Evolutionary conservation across 345 rosid species (phyloP).

Genomic region (Citrus mangshanensis): DNA sequence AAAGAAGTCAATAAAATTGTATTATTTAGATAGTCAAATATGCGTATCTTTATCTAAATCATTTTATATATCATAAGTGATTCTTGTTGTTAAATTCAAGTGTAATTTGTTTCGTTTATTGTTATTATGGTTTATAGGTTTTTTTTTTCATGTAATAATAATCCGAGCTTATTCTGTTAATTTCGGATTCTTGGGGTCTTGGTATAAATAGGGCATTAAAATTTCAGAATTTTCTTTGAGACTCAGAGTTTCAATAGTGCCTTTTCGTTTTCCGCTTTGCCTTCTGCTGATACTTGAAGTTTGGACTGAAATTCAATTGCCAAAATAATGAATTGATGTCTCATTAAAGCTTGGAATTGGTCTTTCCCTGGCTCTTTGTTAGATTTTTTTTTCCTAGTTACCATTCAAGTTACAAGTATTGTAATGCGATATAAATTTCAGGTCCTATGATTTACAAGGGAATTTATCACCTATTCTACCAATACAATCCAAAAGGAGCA

Average conservation of each 20-base stretch:
- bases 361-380: not conserved
- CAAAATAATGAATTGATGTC: too few species aligned
- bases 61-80: too few species aligned
- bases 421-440: slow-evolving; percentile 4
- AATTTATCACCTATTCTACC: slow-evolving; percentile 57
- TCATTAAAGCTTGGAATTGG: too few species aligned
- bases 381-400: not conserved
- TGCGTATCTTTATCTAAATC: not conserved
- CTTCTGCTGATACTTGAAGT: not conserved
- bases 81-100: too few species aligned
- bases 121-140: not conserved
- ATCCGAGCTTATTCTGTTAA: not conserved
- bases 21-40: not conserved
- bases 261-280: not conserved
- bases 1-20: too few species aligned
- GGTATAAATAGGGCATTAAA: not conserved
- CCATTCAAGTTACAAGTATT: not conserved
- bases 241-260: not conserved
- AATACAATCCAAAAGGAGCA: slow-evolving; percentile 50
- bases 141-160: not conserved
- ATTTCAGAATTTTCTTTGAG: not conserved
- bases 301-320: too few species aligned
- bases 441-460: slow-evolving; percentile 58
- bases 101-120: too few species aligned
- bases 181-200: not conserved